Conservation (phyloP, 2,329 filamentous ascomycete species). For the Pseudocercospora pini-densiflorae region DNA sequence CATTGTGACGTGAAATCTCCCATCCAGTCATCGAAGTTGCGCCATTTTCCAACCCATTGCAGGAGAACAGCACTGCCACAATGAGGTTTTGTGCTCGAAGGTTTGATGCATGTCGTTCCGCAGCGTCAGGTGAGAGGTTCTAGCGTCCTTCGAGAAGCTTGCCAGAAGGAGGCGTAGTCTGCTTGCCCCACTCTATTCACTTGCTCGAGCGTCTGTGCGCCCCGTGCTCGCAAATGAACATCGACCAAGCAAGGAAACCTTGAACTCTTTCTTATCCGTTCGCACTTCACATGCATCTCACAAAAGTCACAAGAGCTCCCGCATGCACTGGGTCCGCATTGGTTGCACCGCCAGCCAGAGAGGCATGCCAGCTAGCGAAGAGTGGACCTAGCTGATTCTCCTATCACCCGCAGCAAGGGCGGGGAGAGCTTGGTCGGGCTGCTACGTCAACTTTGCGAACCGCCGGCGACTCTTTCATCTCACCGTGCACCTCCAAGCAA, state of each 20-base stretch:
- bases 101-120: constrained; percentile 1
- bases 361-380: not conserved
- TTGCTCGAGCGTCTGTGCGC: not conserved
- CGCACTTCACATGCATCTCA: not conserved
- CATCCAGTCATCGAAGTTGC: not conserved
- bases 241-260: not conserved
- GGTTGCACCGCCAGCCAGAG: not conserved
- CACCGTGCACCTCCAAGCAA: not conserved
- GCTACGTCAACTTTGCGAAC: not conserved
- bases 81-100: not conserved
- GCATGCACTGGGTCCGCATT: not conserved
- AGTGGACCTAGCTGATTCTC: not conserved
- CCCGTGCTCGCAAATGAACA: not conserved
- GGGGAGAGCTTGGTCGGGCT: not conserved
- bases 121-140: not conserved
- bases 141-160: not conserved
- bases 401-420: not conserved
- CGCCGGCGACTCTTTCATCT: not conserved
- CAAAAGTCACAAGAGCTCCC: not conserved
- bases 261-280: not conserved
- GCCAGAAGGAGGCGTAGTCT: not conserved
- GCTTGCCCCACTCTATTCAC: not conserved
- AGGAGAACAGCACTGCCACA: not conserved
- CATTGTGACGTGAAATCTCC: not conserved
- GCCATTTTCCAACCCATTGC: not conserved